Percentiles rank a stretch among this genome's conserved stretches.
Evolutionary conservation across 768 basidiomycete species (phyloP).

Genomic region (Leccinum truebloodii): DNA sequence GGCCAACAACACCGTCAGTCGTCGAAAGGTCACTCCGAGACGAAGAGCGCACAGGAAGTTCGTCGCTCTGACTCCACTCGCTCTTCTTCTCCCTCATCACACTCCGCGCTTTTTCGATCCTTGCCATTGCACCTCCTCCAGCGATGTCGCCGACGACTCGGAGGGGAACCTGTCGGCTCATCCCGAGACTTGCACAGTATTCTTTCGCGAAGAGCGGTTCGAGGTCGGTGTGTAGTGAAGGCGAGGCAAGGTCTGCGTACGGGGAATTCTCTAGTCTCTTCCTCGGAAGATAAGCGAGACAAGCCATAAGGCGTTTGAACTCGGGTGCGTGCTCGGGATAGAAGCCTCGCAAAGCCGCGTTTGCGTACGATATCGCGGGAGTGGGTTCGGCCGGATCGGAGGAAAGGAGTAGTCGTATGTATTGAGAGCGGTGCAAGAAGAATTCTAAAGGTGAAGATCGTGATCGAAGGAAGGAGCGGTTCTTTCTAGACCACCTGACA

Average conservation of each 20-base stretch:
- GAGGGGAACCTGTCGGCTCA: slow-evolving; percentile 88
- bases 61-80: slow-evolving; percentile 88
- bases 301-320: slow-evolving; percentile 69
- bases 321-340: slow-evolving; percentile 61
- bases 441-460: slow-evolving; percentile 87
- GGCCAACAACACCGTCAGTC: slow-evolving; percentile 5
- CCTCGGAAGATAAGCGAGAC: slow-evolving; percentile 70
- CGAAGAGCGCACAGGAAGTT: slow-evolving; percentile 67
- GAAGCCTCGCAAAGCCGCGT: slow-evolving; percentile 61
- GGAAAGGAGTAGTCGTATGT: slow-evolving; percentile 72
- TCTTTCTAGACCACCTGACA: slow-evolving; percentile 75
- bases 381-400: slow-evolving; percentile 56
- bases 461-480: slow-evolving; percentile 62
- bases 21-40: neutral
- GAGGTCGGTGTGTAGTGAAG: slow-evolving; percentile 73
- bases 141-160: slow-evolving; percentile 92
- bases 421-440: slow-evolving; percentile 87
- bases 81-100: slow-evolving; percentile 93
- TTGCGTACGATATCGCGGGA: slow-evolving; percentile 76
- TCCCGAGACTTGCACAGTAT: slow-evolving; percentile 82
- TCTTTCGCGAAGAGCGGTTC: slow-evolving; percentile 85
- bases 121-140: slow-evolving; percentile 84
- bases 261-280: slow-evolving; percentile 65
- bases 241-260: slow-evolving; percentile 73
- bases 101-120: slow-evolving; percentile 91